Conservation (phyloP, 169 alveolate genomes). For the Toxoplasma gondii region DNA sequence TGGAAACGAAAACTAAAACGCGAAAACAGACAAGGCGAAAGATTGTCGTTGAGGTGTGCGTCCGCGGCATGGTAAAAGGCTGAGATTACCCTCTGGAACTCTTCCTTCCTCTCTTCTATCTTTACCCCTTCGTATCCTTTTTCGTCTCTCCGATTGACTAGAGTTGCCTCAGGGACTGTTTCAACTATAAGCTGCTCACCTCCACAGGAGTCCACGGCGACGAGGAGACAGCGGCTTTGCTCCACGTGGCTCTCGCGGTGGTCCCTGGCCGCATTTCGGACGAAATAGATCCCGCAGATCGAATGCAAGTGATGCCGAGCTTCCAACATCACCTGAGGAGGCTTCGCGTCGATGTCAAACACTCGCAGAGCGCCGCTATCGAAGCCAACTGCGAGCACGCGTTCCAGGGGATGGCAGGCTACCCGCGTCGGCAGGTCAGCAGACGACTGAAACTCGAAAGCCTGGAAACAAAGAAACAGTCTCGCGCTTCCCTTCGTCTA, state of each 20-base stretch:
- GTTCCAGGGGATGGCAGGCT: slow-evolving; percentile 66
- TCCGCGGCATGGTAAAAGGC: too few relatives aligned
- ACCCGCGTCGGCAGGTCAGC: slow-evolving; percentile 56
- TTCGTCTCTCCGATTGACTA: too few relatives aligned
- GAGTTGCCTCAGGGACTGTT: too few relatives aligned
- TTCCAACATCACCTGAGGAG: slow-evolving; percentile 65
- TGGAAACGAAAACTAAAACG: too few relatives aligned
- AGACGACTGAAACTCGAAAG: slow-evolving; percentile 61
- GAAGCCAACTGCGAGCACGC: slow-evolving; percentile 61
- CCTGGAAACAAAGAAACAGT: slow-evolving; percentile 21
- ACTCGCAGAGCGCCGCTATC: slow-evolving; percentile 67
- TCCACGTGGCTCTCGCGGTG: slow-evolving; percentile 24
- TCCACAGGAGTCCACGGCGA: neutral
- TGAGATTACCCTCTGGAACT: too few relatives aligned
- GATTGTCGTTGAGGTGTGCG: too few relatives aligned
- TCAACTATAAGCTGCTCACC: neutral
- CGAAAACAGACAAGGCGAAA: too few relatives aligned
- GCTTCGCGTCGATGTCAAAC: slow-evolving; percentile 43
- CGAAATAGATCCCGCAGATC: slow-evolving; percentile 46
- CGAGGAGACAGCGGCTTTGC: slow-evolving; percentile 10
- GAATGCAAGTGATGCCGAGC: slow-evolving; percentile 62
- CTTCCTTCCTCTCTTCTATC: too few relatives aligned
- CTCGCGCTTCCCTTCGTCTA: neutral
- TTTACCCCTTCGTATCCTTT: too few relatives aligned
- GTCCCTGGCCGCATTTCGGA: slow-evolving; percentile 5